Evolutionary conservation across 768 basidiomycete species (phyloP).

Genomic region (Cubamyces sp.): DNA sequence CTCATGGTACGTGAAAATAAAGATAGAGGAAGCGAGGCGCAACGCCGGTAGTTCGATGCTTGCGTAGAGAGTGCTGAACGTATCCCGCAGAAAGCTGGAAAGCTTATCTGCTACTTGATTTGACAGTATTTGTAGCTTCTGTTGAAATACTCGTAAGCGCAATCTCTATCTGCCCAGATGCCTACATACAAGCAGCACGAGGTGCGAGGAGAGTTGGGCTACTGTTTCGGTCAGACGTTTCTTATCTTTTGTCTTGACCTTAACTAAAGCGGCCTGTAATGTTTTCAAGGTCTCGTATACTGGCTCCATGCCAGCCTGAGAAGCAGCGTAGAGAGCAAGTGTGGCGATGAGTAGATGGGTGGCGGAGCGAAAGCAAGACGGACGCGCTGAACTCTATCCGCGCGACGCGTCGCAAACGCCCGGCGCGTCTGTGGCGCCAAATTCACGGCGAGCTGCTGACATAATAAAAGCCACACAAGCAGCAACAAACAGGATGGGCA

Average conservation of each 20-base stretch:
- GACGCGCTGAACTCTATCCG: too few species aligned
- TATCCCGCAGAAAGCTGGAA: slow-evolving; percentile 44
- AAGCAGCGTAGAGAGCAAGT: too few species aligned
- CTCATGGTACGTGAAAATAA: slow-evolving; percentile 43
- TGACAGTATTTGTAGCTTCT: slow-evolving; percentile 47
- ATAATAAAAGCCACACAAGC: slow-evolving; percentile 1
- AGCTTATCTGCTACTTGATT: slow-evolving; percentile 44
- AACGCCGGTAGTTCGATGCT: slow-evolving; percentile 44
- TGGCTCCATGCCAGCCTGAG: slow-evolving; percentile 6
- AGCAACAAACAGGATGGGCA: slow-evolving; percentile 14
- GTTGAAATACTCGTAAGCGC: background rate
- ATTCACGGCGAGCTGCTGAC: background rate
- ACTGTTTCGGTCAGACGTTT: slow-evolving; percentile 40
- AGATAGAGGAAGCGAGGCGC: slow-evolving; percentile 45
- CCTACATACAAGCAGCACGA: slow-evolving; percentile 47
- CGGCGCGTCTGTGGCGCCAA: background rate
- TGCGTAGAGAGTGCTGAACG: slow-evolving; percentile 50
- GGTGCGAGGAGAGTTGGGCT: slow-evolving; percentile 45
- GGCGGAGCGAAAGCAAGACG: background rate
- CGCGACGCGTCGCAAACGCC: background rate
- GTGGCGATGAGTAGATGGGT: background rate
- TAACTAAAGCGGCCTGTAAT: slow-evolving; percentile 38
- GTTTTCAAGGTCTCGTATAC: slow-evolving; percentile 37
- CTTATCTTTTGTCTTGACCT: slow-evolving; percentile 35
- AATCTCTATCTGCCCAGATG: background rate